phyloP scores from a whole-genome alignment of 257 asterid species.

The Nicotiana benthamiana region DNA sequence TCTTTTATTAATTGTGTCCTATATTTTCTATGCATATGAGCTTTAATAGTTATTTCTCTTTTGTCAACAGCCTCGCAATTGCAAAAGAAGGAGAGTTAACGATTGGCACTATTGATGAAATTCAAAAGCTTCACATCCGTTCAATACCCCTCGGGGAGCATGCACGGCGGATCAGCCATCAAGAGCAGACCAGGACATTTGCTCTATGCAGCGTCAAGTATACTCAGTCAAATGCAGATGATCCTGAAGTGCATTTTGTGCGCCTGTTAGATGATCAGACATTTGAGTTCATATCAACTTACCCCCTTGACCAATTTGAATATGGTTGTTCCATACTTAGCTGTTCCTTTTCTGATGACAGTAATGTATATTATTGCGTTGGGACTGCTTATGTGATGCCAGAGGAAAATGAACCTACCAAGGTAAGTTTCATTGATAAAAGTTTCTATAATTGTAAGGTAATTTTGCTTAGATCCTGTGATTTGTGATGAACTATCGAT shows the following conservation, averaged over 20 bases:
- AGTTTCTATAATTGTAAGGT: background rate
- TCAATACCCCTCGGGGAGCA: constrained; percentile 95
- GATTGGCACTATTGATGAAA: constrained; percentile 95
- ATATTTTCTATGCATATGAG: background rate
- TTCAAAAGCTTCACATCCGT: constrained; percentile 97
- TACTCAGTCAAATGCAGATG: constrained; percentile 71
- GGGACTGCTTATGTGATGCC: constrained; percentile 98
- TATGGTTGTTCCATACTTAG: constrained; percentile 84
- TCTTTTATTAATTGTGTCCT: background rate
- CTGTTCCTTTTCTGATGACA: constrained; percentile 94
- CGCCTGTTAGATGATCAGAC: constrained; percentile 95
- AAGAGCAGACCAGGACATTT: constrained; percentile 90
- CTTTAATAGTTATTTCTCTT: constrained; percentile 8
- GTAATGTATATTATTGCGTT: constrained; percentile 74
- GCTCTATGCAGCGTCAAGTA: constrained; percentile 75
- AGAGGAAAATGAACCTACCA: constrained; percentile 90
- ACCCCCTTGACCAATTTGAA: constrained; percentile 81
- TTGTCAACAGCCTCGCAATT: constrained; percentile 75
- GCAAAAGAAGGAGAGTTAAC: constrained; percentile 97
- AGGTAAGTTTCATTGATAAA: constrained; percentile 35
- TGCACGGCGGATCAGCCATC: constrained; percentile 96
- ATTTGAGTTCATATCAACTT: constrained; percentile 79
- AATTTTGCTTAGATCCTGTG: background rate
- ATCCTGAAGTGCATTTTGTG: constrained; percentile 68
- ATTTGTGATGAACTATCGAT: background rate